Evolutionary conservation across 129 eudicot species (phyloP).

Genomic region (Silybum marianum): DNA sequence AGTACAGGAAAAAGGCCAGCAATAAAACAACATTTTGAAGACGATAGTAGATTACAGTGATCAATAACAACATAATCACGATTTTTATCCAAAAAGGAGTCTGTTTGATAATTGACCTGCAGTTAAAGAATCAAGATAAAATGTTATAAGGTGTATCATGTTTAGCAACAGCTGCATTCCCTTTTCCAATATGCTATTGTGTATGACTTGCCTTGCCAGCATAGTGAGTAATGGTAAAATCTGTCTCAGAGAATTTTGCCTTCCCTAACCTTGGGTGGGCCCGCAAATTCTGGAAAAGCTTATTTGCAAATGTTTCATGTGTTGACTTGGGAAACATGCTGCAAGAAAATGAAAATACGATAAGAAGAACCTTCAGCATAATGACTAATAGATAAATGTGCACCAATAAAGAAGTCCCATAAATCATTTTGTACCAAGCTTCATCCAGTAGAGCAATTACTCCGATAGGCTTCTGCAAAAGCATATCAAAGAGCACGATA

Average conservation of each 20-base stretch:
- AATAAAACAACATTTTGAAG: slow-evolving; percentile 78
- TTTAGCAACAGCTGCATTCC: slow-evolving; percentile 9
- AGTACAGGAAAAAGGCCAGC: slow-evolving; percentile 83
- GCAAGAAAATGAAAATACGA: slow-evolving; percentile 41
- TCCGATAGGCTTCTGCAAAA: slow-evolving; percentile 96
- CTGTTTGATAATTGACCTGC: slow-evolving; percentile 93
- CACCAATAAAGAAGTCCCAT: slow-evolving; percentile 26
- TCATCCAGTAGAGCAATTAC: slow-evolving; percentile 91
- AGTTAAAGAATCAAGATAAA: slow-evolving; percentile 21
- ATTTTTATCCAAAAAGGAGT: slow-evolving; percentile 83
- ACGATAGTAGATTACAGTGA: slow-evolving; percentile 77
- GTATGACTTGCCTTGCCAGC: slow-evolving; percentile 86
- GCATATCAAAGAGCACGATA: slow-evolving; percentile 28
- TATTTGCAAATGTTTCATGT: slow-evolving; percentile 93
- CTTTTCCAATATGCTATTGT: background rate
- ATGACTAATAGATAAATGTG: slow-evolving; percentile 22
- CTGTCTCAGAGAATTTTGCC: slow-evolving; percentile 89
- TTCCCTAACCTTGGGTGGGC: slow-evolving; percentile 82
- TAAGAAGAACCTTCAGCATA: slow-evolving; percentile 21
- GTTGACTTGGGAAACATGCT: slow-evolving; percentile 99
- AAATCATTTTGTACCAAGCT: slow-evolving; percentile 76
- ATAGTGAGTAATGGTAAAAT: slow-evolving; percentile 88
- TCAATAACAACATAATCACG: slow-evolving; percentile 96
- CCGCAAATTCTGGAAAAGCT: slow-evolving; percentile 82
- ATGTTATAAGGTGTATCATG: slow-evolving; percentile 7